Conservation (phyloP, 164 flowering plant genomes). For the Berberis vulgaris region DNA sequence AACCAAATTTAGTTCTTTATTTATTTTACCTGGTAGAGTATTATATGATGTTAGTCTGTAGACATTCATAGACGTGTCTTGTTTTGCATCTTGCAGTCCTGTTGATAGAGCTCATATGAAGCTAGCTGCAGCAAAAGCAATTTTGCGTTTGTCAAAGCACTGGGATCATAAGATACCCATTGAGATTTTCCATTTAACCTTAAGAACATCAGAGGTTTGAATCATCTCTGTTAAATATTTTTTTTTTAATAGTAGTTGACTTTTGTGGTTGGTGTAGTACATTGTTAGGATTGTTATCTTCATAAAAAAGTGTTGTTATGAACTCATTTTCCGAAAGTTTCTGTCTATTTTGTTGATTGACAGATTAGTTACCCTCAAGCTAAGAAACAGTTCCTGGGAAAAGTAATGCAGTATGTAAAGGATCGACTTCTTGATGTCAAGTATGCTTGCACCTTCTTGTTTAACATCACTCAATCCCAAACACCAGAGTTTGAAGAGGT, state of each 20-base stretch:
- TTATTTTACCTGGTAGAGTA: not conserved
- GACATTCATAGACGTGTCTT: not conserved
- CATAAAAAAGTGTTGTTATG: not conserved
- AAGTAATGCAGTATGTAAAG: slow-evolving; percentile 83
- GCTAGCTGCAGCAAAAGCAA: slow-evolving; percentile 86
- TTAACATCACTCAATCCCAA: slow-evolving; percentile 29
- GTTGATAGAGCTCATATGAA: slow-evolving; percentile 83
- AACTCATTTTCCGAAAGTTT: not conserved
- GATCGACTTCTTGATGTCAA: slow-evolving; percentile 79
- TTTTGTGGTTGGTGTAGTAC: not conserved
- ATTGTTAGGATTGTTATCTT: not conserved
- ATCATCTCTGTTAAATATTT: slow-evolving; percentile 5
- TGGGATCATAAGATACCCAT: slow-evolving; percentile 93
- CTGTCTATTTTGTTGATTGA: slow-evolving; percentile 4
- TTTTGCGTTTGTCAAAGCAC: slow-evolving; percentile 69
- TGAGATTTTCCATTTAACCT: slow-evolving; percentile 67
- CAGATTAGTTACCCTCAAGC: slow-evolving; percentile 65
- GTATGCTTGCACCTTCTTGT: slow-evolving; percentile 75
- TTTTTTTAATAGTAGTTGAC: not conserved
- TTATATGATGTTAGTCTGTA: not conserved
- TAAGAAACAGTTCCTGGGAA: slow-evolving; percentile 56
- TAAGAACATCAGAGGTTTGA: slow-evolving; percentile 68
- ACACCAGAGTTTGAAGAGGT: slow-evolving; percentile 65
- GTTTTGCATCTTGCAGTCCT: slow-evolving; percentile 39
- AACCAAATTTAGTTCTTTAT: not conserved